Percentiles rank a stretch among this genome's conserved stretches.
Conservation (phyloP, 306 rosid genomes). For the Sicyos edulis region DNA sequence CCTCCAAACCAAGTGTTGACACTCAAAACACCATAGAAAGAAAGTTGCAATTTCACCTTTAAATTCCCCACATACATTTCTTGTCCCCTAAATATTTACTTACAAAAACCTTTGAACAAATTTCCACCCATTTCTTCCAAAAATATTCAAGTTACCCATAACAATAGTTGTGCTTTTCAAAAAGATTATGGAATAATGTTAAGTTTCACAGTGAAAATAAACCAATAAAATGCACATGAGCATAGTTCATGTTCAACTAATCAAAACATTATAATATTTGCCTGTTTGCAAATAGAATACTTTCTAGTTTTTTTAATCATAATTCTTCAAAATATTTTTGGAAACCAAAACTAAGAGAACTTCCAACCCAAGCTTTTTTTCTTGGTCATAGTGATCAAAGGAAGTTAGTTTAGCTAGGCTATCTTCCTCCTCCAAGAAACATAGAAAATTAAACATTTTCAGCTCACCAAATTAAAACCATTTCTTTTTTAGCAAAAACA, state of each 20-base stretch:
- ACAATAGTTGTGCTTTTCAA: not conserved
- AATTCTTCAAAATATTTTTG: not conserved
- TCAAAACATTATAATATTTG: not conserved
- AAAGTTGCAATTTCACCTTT: not conserved
- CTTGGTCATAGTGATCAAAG: not conserved
- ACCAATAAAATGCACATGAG: no score
- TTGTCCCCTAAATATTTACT: not conserved
- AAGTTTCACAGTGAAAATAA: not conserved
- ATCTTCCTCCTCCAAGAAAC: not conserved
- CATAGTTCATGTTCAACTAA: not conserved
- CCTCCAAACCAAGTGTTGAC: slow-evolving; percentile 9
- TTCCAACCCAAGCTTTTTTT: no score
- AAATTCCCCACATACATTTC: not conserved
- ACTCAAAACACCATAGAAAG: not conserved
- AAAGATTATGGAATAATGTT: no score
- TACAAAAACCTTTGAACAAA: not conserved
- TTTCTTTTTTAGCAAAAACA: slow-evolving; percentile 22
- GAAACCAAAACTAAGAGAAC: not conserved
- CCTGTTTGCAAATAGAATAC: no score
- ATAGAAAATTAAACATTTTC: slow-evolving; percentile 26
- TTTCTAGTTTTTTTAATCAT: not conserved
- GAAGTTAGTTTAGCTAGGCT: not conserved
- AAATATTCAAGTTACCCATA: not conserved
- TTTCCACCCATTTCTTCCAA: not conserved
- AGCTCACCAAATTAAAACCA: slow-evolving; percentile 73